These are phyloP conservation scores for Fusarium stilboides DNA, from an alignment of 2,329 filamentous ascomycete genomes.

Conservation along the genomic window DNA sequence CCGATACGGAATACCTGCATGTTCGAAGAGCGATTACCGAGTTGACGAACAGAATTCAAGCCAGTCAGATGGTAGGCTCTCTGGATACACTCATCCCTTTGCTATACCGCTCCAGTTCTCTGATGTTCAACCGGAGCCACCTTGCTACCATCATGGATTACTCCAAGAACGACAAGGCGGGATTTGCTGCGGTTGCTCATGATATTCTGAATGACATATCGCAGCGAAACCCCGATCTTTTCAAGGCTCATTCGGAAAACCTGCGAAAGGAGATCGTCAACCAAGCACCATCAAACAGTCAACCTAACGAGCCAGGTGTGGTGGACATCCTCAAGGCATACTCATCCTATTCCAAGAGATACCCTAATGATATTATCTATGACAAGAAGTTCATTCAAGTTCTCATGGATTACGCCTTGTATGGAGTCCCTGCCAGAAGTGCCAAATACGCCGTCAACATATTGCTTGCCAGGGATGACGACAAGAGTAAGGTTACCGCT, in stretches of 20 bases:
- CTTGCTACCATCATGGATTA: constrained; percentile 91
- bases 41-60: constrained; percentile 84
- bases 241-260: constrained; percentile 93
- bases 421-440: constrained; percentile 84
- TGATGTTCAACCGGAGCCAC: constrained; percentile 96
- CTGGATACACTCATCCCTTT: constrained; percentile 87
- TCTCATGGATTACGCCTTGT: constrained; percentile 85
- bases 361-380: constrained; percentile 85
- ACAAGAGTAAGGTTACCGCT: constrained; percentile 85
- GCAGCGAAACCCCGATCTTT: constrained; percentile 87
- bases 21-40: constrained; percentile 93
- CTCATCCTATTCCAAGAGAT: constrained; percentile 89
- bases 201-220: constrained; percentile 95
- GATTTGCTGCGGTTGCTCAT: constrained; percentile 84
- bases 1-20: constrained; percentile 92
- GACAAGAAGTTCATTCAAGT: constrained; percentile 87
- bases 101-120: constrained; percentile 84
- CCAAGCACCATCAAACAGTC: constrained; percentile 80
- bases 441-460: constrained; percentile 96
- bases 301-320: constrained; percentile 78
- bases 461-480: constrained; percentile 79
- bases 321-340: constrained; percentile 95
- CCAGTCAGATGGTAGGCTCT: constrained; percentile 73
- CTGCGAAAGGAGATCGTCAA: constrained; percentile 89
- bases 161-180: constrained; percentile 86